phyloP scores from a whole-genome alignment of 1,284 basidiomycete genomes.

The Trametes versicolor region DNA sequence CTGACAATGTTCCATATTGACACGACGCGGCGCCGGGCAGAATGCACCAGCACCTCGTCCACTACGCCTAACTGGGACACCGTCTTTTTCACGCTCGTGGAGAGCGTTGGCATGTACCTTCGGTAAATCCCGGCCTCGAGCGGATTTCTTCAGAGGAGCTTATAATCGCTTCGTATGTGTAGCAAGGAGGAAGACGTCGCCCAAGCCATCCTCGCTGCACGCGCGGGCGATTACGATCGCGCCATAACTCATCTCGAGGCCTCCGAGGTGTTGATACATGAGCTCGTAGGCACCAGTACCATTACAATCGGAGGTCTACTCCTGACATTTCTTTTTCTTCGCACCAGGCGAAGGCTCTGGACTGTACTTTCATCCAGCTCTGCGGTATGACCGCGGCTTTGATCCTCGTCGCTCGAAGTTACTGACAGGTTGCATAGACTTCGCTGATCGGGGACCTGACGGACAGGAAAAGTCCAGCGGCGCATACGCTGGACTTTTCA shows the following conservation, averaged over 20 bases:
- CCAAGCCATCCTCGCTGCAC: slow-evolving; percentile 16
- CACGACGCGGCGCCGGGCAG: background rate
- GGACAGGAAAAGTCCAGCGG: slow-evolving; percentile 3
- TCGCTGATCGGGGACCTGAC: slow-evolving; percentile 3
- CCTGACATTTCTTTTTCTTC: background rate
- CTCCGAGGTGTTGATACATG: slow-evolving; percentile 19
- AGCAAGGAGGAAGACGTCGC: slow-evolving; percentile 16
- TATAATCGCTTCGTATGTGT: background rate
- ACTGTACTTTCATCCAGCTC: slow-evolving; percentile 18
- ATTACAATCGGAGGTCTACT: too few relatives aligned
- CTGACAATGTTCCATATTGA: too few relatives aligned
- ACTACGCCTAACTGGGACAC: slow-evolving; percentile 25
- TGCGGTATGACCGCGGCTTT: background rate
- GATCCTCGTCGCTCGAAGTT: too few relatives aligned
- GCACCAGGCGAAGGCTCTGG: slow-evolving; percentile 15
- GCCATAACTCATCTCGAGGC: slow-evolving; percentile 13
- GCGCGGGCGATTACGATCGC: slow-evolving; percentile 4
- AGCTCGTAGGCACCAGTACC: slow-evolving; percentile 7
- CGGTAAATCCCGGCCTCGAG: slow-evolving; percentile 2
- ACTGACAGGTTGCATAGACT: slow-evolving; percentile 10
- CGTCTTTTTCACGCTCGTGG: slow-evolving; percentile 20
- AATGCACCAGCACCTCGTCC: slow-evolving; percentile 11
- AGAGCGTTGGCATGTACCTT: slow-evolving; percentile 21
- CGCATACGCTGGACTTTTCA: slow-evolving; percentile 17
- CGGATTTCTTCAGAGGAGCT: background rate